These are phyloP conservation scores for Candida berthetii DNA, from an alignment of 805 yeast genomes.

Conservation along the genomic window DNA sequence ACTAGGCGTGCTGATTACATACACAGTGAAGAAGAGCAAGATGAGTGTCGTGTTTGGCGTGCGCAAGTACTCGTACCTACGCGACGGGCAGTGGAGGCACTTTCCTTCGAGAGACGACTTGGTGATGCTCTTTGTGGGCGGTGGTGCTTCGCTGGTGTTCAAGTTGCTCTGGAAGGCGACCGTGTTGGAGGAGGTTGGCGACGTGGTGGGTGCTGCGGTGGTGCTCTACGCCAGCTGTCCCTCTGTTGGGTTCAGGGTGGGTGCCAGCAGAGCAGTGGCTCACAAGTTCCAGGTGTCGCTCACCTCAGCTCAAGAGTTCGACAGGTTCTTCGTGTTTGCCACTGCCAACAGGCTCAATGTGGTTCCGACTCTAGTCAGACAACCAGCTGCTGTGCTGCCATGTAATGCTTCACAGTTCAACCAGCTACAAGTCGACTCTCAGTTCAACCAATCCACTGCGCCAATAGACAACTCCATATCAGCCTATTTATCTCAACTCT, in stretches of 20 bases:
- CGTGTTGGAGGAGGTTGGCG: neutral
- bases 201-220: neutral
- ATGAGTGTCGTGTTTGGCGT: conserved; percentile 1
- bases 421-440: too few relatives aligned
- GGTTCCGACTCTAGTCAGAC: too few relatives aligned
- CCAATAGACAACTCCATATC: neutral
- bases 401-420: too few relatives aligned
- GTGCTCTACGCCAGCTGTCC: neutral
- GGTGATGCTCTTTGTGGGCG: conserved; percentile 4
- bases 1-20: too few relatives aligned
- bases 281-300: conserved; percentile 11
- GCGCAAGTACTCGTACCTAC: conserved; percentile 16
- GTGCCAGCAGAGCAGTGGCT: neutral
- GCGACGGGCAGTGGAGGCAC: conserved; percentile 15
- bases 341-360: neutral
- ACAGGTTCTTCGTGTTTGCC: neutral
- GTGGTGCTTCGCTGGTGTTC: neutral
- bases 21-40: neutral
- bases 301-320: neutral
- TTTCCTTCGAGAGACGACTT: conserved; percentile 18
- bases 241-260: conserved; percentile 8
- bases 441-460: too few relatives aligned
- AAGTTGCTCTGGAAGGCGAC: neutral
- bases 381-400: too few relatives aligned
- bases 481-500: conserved; percentile 11